Conservation (phyloP, 371 early-diverging fungal genomes). For the Nematocida sp. region DNA sequence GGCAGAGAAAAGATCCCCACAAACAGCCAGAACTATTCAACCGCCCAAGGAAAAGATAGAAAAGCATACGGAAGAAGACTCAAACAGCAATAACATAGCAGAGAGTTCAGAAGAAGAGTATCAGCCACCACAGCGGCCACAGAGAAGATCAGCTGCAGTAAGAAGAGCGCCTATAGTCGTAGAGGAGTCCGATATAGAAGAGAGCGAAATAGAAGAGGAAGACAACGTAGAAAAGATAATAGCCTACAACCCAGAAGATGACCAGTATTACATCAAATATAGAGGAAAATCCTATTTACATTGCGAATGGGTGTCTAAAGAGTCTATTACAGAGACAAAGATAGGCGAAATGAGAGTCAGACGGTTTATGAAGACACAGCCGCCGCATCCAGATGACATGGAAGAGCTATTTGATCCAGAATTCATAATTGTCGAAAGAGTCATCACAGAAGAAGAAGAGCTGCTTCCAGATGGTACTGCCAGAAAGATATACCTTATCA, state of each 20-base stretch:
- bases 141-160: not conserved
- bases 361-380: constrained; percentile 48
- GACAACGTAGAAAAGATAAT: constrained; percentile 63
- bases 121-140: not conserved
- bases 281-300: constrained; percentile 68
- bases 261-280: constrained; percentile 62
- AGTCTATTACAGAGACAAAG: constrained; percentile 69
- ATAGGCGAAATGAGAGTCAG: constrained; percentile 72
- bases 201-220: constrained; percentile 40
- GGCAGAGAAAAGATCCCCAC: not conserved
- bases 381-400: constrained; percentile 3
- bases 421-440: constrained; percentile 58
- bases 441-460: constrained; percentile 60
- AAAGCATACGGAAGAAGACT: not conserved
- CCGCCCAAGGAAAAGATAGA: not conserved
- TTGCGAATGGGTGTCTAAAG: constrained; percentile 72
- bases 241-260: constrained; percentile 51
- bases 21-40: not conserved
- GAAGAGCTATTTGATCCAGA: constrained; percentile 58
- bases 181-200: constrained; percentile 10
- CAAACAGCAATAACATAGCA: not conserved
- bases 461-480: not conserved
- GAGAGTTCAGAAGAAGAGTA: not conserved
- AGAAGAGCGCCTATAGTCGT: not conserved
- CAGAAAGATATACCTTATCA: constrained; percentile 69